A percentile compares a stretch with the other conserved stretches of the same genome.
These are phyloP conservation scores for Xerocomus potaroensis DNA, from an alignment of 768 basidiomycete species.

Conservation along the genomic window DNA sequence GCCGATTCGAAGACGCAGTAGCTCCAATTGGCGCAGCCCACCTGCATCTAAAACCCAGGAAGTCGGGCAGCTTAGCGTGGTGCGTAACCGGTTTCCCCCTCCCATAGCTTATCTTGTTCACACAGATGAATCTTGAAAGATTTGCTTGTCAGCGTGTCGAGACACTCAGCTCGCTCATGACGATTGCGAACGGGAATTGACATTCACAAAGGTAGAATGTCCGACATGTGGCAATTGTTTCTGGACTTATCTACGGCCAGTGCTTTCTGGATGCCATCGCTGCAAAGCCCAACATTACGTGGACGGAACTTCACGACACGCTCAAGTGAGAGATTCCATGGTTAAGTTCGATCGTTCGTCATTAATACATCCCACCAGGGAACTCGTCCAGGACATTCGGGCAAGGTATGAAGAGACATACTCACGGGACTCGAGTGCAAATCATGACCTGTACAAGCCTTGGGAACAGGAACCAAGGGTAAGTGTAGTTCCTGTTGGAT, in stretches of 20 bases:
- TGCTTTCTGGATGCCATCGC: constrained; percentile 17
- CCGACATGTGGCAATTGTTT: too few species aligned
- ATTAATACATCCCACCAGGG: constrained; percentile 4
- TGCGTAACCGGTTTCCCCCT: neutral
- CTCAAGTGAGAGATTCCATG: constrained; percentile 11
- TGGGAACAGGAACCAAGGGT: constrained; percentile 21
- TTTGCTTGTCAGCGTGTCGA: constrained; percentile 26
- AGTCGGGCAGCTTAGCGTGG: constrained; percentile 18
- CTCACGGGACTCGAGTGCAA: neutral
- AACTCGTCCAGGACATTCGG: constrained; percentile 12
- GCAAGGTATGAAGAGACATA: constrained; percentile 8
- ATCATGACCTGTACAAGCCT: neutral
- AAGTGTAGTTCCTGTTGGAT: constrained; percentile 4
- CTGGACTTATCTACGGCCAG: too few species aligned
- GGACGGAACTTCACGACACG: constrained; percentile 16
- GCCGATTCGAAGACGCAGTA: constrained; percentile 6
- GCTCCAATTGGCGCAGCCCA: constrained; percentile 1
- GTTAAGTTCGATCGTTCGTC: neutral
- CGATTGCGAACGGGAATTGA: constrained; percentile 12
- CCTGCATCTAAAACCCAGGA: constrained; percentile 5
- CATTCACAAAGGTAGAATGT: constrained; percentile 24
- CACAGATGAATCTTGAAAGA: constrained; percentile 2
- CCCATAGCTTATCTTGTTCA: neutral
- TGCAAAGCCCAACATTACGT: constrained; percentile 11
- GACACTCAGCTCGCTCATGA: constrained; percentile 24